These are phyloP conservation scores for Mucor sp. DNA, from an alignment of 371 early-diverging fungal species.

Conservation along the genomic window DNA sequence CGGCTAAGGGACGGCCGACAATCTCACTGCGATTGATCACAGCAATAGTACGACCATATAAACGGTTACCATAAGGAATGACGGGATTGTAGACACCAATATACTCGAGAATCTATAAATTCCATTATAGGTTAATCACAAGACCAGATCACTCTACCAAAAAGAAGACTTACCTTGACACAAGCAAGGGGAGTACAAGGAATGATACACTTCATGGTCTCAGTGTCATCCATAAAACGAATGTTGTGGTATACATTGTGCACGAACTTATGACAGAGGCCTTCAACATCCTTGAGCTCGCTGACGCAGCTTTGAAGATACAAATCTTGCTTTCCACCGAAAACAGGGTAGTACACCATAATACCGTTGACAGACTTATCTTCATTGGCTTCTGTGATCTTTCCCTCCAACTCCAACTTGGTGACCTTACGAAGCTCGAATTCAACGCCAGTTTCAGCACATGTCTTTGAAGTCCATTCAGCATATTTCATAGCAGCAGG, in stretches of 20 bases:
- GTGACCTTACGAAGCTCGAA: constrained; percentile 88
- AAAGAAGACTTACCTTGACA: constrained; percentile 71
- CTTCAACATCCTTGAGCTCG: constrained; percentile 94
- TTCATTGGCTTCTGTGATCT: constrained; percentile 86
- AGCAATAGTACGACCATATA: constrained; percentile 93
- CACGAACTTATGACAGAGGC: constrained; percentile 90
- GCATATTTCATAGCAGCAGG: constrained; percentile 90
- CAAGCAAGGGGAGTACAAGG: constrained; percentile 96
- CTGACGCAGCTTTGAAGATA: constrained; percentile 91
- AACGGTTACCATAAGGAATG: constrained; percentile 90
- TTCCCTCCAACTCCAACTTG: constrained; percentile 83
- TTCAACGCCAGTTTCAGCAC: constrained; percentile 85
- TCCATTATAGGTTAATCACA: background rate
- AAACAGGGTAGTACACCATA: constrained; percentile 96
- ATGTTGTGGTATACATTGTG: constrained; percentile 96
- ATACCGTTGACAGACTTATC: constrained; percentile 87
- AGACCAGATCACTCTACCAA: background rate
- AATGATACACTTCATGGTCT: constrained; percentile 90
- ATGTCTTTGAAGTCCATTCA: constrained; percentile 91
- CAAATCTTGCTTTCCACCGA: constrained; percentile 90
- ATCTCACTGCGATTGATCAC: constrained; percentile 96
- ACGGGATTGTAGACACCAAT: constrained; percentile 91
- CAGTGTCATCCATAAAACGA: constrained; percentile 80
- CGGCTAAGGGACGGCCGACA: constrained; percentile 97
- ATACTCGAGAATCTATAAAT: constrained; percentile 78